These are phyloP conservation scores for Emmonsia crescens DNA, from an alignment of 2,329 filamentous ascomycete species.

Conservation along the genomic window DNA sequence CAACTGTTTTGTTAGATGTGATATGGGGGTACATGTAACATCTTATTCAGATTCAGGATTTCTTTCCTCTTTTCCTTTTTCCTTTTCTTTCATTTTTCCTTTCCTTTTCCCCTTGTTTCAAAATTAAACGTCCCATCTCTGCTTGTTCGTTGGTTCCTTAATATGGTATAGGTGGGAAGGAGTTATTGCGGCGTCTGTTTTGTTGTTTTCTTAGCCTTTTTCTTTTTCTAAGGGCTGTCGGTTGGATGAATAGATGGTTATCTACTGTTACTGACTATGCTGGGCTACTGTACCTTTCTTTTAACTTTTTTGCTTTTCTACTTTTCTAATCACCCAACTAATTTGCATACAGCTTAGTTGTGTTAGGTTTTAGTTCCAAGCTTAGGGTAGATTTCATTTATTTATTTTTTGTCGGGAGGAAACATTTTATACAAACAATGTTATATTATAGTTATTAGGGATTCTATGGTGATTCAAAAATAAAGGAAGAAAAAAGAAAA, in stretches of 20 bases:
- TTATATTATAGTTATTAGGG: background rate
- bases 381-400: background rate
- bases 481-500: too few relatives aligned
- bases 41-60: background rate
- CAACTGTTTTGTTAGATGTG: too few relatives aligned
- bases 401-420: background rate
- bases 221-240: background rate
- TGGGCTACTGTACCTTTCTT: background rate
- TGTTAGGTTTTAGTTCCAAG: background rate
- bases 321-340: background rate
- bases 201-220: background rate
- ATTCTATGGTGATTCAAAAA: background rate
- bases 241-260: background rate
- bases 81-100: conserved; percentile 6
- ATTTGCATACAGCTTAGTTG: background rate
- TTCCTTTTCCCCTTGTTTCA: conserved; percentile 10
- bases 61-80: conserved; percentile 8
- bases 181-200: background rate
- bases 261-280: background rate
- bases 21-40: background rate
- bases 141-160: background rate
- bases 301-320: background rate
- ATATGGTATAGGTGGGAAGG: background rate
- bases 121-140: background rate
- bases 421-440: background rate